Percentiles rank a stretch among this genome's conserved stretches.
These are phyloP conservation scores for Insectozyma bohioensis DNA, from an alignment of 1,139 yeast genomes.

Conservation along the genomic window DNA sequence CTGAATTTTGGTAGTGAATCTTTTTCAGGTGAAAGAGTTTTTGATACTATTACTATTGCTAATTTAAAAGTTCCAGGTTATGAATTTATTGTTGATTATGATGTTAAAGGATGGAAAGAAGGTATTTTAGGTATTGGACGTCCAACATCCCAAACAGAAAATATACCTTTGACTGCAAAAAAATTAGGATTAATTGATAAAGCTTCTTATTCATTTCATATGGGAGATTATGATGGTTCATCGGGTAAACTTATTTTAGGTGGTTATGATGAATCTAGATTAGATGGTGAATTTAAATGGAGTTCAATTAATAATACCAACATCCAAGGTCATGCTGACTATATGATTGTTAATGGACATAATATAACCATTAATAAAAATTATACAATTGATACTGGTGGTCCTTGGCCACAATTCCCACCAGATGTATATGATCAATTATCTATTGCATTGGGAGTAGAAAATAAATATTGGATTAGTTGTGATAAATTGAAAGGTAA, in stretches of 20 bases:
- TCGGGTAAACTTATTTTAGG: slow-evolving; percentile 4
- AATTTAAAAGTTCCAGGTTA: not conserved
- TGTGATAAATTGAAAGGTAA: slow-evolving; percentile 1
- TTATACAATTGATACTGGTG: slow-evolving; percentile 7
- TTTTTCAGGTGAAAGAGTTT: slow-evolving; percentile 2
- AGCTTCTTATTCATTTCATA: slow-evolving; percentile 5
- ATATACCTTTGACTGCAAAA: slow-evolving; percentile 4
- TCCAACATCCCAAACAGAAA: not conserved
- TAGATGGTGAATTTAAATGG: slow-evolving; percentile 7
- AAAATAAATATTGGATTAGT: too few species aligned
- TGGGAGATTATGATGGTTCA: slow-evolving; percentile 1
- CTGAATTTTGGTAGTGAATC: not conserved
- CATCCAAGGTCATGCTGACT: slow-evolving; percentile 1
- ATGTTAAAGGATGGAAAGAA: too few species aligned
- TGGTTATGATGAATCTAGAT: slow-evolving; percentile 8
- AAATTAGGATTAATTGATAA: slow-evolving; percentile 3
- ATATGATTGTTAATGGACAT: slow-evolving; percentile 1
- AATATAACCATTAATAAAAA: slow-evolving; percentile 4
- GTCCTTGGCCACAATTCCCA: not conserved
- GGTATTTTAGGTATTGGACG: slow-evolving; percentile 1
- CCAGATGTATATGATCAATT: not conserved
- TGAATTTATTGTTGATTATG: slow-evolving; percentile 2
- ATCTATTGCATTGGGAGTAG: not conserved
- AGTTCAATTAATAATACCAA: slow-evolving; percentile 4
- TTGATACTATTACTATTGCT: slow-evolving; percentile 3